phyloP scores from a whole-genome alignment of 495 filamentous ascomycete genomes.

The Niebla homalea region DNA sequence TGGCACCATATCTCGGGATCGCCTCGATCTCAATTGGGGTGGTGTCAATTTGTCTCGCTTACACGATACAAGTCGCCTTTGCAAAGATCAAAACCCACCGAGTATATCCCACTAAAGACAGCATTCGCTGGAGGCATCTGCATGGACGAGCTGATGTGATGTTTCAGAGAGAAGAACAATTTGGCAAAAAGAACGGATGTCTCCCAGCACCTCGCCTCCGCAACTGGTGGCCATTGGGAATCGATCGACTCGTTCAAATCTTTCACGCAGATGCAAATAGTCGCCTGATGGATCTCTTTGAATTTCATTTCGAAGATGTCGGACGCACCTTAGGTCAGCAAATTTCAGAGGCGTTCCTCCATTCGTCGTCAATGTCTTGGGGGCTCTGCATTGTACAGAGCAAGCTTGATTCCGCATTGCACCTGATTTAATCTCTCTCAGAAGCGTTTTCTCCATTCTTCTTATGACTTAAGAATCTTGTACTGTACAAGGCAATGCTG shows the following conservation, averaged over 20 bases:
- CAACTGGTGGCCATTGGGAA: slow-evolving; percentile 25
- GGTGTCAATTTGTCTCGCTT: neutral
- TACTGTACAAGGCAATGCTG: too few species aligned
- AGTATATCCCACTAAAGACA: slow-evolving; percentile 1
- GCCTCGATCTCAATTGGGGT: too few species aligned
- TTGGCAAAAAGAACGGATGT: slow-evolving; percentile 20
- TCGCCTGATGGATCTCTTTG: slow-evolving; percentile 23
- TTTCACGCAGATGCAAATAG: slow-evolving; percentile 20
- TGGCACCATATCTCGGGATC: too few species aligned
- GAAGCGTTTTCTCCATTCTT: too few species aligned
- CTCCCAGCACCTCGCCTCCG: slow-evolving; percentile 19
- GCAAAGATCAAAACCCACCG: slow-evolving; percentile 10
- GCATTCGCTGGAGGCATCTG: neutral
- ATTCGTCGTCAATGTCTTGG: too few species aligned
- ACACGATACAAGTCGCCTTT: slow-evolving; percentile 4
- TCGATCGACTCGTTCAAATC: slow-evolving; percentile 26
- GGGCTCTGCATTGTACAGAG: too few species aligned
- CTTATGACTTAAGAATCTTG: too few species aligned
- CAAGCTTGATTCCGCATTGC: too few species aligned
- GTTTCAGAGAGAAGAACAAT: neutral
- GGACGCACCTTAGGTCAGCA: slow-evolving; percentile 21
- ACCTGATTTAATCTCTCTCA: too few species aligned
- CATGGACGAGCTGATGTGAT: too few species aligned
- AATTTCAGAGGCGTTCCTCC: slow-evolving; percentile 17
- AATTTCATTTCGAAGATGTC: slow-evolving; percentile 20